These are phyloP conservation scores for Patellifolia procumbens DNA, from an alignment of 179 eudicot species.

Conservation along the genomic window DNA sequence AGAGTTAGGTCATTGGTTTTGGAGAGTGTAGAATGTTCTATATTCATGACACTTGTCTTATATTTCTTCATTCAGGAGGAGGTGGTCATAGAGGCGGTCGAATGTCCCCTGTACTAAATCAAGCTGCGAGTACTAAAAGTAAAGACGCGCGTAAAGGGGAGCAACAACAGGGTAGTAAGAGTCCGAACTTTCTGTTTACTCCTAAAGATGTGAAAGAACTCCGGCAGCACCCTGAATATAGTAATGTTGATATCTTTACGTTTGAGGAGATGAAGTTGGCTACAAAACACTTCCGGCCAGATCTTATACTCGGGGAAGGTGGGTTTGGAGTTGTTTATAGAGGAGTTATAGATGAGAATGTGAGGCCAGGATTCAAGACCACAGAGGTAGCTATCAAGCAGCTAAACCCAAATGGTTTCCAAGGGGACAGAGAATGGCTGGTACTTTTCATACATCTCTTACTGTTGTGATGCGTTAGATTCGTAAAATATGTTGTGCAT, in stretches of 20 bases:
- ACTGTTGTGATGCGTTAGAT: background rate
- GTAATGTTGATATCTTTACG: constrained; percentile 75
- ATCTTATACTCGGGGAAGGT: constrained; percentile 93
- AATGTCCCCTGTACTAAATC: constrained; percentile 33
- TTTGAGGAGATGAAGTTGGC: constrained; percentile 93
- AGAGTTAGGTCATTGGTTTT: background rate
- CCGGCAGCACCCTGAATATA: constrained; percentile 65
- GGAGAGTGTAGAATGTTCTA: background rate
- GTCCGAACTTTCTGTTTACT: constrained; percentile 40
- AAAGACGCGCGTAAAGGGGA: constrained; percentile 29
- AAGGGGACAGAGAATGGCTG: constrained; percentile 99
- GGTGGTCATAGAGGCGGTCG: constrained; percentile 30
- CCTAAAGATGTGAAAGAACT: constrained; percentile 79
- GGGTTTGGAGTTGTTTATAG: constrained; percentile 96
- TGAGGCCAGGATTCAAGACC: constrained; percentile 72
- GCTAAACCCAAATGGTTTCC: constrained; percentile 89
- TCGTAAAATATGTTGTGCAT: background rate
- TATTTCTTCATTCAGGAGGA: constrained; percentile 18
- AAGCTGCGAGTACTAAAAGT: constrained; percentile 28
- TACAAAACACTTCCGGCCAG: constrained; percentile 84
- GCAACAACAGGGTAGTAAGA: constrained; percentile 31
- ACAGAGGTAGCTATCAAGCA: constrained; percentile 87
- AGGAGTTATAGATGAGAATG: constrained; percentile 76
- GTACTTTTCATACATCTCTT: constrained; percentile 41
- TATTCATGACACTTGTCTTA: background rate